Percentiles rank a stretch among this genome's conserved stretches.
Evolutionary conservation across 148 eudicot species (phyloP).

Genomic region (Tetragonia tetragonoides): DNA sequence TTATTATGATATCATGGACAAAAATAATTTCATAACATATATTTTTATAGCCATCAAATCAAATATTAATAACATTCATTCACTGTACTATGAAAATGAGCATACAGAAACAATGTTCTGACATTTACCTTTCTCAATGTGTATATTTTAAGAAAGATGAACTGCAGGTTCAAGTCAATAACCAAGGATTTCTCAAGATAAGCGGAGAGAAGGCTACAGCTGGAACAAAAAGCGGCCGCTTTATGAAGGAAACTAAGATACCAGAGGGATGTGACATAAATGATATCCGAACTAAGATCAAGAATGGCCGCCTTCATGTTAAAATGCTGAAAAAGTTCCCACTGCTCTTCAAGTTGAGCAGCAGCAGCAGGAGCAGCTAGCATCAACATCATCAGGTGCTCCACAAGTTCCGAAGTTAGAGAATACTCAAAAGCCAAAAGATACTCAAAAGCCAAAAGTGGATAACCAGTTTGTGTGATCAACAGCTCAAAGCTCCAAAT

Average conservation of each 20-base stretch:
- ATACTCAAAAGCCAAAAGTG: too few relatives aligned
- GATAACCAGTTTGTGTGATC: too few relatives aligned
- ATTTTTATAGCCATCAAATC: too few relatives aligned
- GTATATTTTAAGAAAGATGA: constrained; percentile 65
- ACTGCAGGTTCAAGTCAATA: constrained; percentile 49
- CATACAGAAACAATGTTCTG: too few relatives aligned
- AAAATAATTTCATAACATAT: too few relatives aligned
- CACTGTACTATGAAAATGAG: too few relatives aligned
- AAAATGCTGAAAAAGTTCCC: neutral
- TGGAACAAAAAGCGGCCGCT: constrained; percentile 34
- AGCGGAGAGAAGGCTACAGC: constrained; percentile 49
- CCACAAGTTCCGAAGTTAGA: neutral
- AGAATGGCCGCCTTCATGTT: neutral
- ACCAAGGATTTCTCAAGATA: constrained; percentile 43
- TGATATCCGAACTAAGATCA: neutral
- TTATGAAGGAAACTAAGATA: constrained; percentile 44
- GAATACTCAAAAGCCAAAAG: constrained; percentile 4
- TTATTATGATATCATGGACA: neutral
- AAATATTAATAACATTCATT: too few relatives aligned
- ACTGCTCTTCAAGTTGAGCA: constrained; percentile 7
- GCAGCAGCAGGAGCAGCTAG: neutral
- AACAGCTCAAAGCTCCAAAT: too few relatives aligned
- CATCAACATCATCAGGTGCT: neutral
- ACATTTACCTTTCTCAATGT: neutral
- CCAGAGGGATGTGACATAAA: constrained; percentile 33